Conservation (phyloP, 2,329 filamentous ascomycete species). For the Bipolaris bicolor region DNA sequence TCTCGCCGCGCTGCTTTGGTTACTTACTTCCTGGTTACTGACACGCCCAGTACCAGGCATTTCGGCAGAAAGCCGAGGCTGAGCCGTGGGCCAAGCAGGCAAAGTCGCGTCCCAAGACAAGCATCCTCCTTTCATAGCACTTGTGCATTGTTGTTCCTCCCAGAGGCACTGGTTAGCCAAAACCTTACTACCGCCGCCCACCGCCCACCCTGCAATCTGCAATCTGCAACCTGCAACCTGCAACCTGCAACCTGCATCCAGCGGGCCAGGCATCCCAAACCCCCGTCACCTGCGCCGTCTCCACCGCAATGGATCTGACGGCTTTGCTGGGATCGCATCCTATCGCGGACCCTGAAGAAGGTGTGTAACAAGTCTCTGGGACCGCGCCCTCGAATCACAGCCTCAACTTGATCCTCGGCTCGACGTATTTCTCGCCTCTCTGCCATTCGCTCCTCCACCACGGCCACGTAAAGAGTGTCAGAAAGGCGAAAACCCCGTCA, state of each 20-base stretch:
- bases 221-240: neutral
- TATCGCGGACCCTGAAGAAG: constrained; percentile 65
- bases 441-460: constrained; percentile 26
- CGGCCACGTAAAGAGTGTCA: neutral
- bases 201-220: neutral
- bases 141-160: neutral
- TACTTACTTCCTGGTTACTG: too few species aligned
- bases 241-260: constrained; percentile 5
- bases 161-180: neutral
- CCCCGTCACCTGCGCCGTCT: constrained; percentile 12
- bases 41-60: neutral
- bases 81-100: constrained; percentile 9
- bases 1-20: neutral
- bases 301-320: constrained; percentile 31
- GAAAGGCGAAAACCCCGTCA: neutral
- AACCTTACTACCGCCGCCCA: constrained; percentile 5
- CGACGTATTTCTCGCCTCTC: constrained; percentile 17
- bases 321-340: constrained; percentile 53
- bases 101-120: constrained; percentile 9
- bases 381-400: constrained; percentile 20
- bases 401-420: constrained; percentile 21
- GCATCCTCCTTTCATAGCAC: constrained; percentile 1
- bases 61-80: neutral
- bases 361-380: constrained; percentile 44
- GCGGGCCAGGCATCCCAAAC: neutral